Conservation (phyloP, 495 filamentous ascomycete species). For the Aspergillus incahuasiensis region DNA sequence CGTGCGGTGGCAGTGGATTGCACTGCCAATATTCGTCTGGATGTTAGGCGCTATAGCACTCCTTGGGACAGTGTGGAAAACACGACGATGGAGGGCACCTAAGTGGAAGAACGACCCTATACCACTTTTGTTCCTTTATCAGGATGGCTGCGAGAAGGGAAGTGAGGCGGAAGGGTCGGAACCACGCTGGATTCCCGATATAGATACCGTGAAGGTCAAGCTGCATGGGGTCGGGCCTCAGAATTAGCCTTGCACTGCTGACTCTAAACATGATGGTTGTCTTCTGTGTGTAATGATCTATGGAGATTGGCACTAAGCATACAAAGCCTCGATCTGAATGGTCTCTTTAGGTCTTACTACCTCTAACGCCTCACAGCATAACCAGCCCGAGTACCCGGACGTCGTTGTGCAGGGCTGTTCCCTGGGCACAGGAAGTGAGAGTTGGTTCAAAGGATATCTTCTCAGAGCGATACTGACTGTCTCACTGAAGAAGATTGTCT, state of each 20-base stretch:
- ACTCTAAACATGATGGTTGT: too few relatives aligned
- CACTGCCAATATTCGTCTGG: slow-evolving; percentile 15
- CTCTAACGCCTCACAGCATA: too few relatives aligned
- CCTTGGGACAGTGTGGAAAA: slow-evolving; percentile 14
- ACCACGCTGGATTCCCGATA: not conserved
- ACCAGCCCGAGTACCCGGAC: too few relatives aligned
- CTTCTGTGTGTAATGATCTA: too few relatives aligned
- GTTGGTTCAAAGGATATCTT: too few relatives aligned
- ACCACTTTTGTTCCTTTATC: slow-evolving; percentile 3
- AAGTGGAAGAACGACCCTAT: slow-evolving; percentile 3
- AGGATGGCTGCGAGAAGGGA: not conserved
- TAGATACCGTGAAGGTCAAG: not conserved
- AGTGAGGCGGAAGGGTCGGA: not conserved
- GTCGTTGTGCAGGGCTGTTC: too few relatives aligned
- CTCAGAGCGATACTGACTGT: too few relatives aligned
- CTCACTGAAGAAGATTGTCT: too few relatives aligned
- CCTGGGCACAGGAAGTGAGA: too few relatives aligned
- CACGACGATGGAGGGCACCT: not conserved
- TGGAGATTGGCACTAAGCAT: too few relatives aligned
- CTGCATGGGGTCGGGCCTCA: not conserved
- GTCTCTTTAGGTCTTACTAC: too few relatives aligned
- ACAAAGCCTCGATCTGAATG: too few relatives aligned
- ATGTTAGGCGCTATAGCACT: slow-evolving; percentile 6
- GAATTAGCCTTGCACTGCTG: not conserved
- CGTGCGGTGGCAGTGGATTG: slow-evolving; percentile 19